Evolutionary conservation across 345 rosid species (phyloP), one percentile per base, ranked within the genome.

Genomic region (Kandelia obovata): DNA sequence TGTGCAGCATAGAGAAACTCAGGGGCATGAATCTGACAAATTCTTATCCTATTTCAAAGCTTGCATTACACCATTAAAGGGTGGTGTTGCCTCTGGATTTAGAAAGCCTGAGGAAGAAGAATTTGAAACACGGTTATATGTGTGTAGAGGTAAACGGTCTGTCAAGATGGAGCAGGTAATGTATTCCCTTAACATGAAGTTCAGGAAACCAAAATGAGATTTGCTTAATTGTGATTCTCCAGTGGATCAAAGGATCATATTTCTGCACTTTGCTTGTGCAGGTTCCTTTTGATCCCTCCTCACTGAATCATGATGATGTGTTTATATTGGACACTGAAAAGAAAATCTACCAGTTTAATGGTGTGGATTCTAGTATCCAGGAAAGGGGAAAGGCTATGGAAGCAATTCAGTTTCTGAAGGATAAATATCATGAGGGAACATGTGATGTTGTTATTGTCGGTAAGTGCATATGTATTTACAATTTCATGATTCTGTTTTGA

Each of bases 11-110:
- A 83, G 99, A 70, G 97, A 95, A 86, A 71, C 88, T 77, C 99
- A 95, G 74, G 96, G 99, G 69, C 93, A 92, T 82, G 99, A 95
- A 78, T 88, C 99, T 74, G 96, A 92, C 73, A 89, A 90, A 78
- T 95, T 95, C 75, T 88, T 95, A 83, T 92, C 99, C 13, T 92
- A 89, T 77, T 95, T 95, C 80, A 95, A 88, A 78, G 97, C 99
- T 60, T 95, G 99, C 74, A 87, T 95, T 70, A 80, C 92, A 77
- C 99, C 99, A 10, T 76, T 92, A 73, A 96, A 92, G 73, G 99
- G 99, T 32, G 99, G 99, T 80, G 81, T 95, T 79, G 97, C 96
- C 21, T 87, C 96, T 78, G 97, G 99, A 57, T 95, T 95, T 73
- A 95, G 57, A 78, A 85, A 79, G 67, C 80, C 83, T 9, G 99